A percentile compares a stretch with the other conserved stretches of the same genome.
Evolutionary conservation across 257 asterid species (phyloP).

Genomic region (Lantana camara): DNA sequence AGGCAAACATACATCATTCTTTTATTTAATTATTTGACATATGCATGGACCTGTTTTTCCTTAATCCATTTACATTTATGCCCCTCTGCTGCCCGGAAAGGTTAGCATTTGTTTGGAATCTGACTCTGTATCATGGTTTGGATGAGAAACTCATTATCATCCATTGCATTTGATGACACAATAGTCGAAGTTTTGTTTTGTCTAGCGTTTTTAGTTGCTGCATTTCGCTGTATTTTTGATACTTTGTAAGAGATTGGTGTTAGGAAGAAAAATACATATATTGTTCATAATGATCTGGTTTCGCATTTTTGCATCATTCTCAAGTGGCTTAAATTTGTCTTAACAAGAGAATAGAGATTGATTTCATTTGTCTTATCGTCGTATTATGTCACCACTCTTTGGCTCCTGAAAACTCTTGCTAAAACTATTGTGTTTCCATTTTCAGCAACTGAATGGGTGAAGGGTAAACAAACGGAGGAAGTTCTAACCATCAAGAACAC

Average conservation of each 20-base stretch:
- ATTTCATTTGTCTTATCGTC: not conserved
- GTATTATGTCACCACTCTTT: not conserved
- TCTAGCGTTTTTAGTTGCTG: not conserved
- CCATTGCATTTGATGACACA: conserved; percentile 7
- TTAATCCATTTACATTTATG: not conserved
- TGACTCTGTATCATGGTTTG: not conserved
- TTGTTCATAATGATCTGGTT: not conserved
- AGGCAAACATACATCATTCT: no score
- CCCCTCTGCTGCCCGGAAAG: not conserved
- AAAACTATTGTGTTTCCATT: conserved; percentile 10
- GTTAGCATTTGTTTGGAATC: not conserved
- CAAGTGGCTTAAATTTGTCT: conserved; percentile 4
- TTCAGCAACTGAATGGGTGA: conserved; percentile 97
- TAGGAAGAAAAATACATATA: conserved; percentile 7
- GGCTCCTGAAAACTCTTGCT: not conserved
- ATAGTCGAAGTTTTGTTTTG: not conserved
- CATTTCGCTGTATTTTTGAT: not conserved
- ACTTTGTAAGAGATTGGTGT: not conserved
- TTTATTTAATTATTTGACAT: not conserved
- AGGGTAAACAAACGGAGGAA: conserved; percentile 91
- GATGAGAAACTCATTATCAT: not conserved
- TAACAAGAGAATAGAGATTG: not conserved
- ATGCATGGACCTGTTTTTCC: not conserved
- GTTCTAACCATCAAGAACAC: conserved; percentile 81
- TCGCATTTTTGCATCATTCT: not conserved